Base-by-base conservation (phyloP, 2,329 filamentous ascomycete genomes). In the Aspergillus sp. region DNA sequence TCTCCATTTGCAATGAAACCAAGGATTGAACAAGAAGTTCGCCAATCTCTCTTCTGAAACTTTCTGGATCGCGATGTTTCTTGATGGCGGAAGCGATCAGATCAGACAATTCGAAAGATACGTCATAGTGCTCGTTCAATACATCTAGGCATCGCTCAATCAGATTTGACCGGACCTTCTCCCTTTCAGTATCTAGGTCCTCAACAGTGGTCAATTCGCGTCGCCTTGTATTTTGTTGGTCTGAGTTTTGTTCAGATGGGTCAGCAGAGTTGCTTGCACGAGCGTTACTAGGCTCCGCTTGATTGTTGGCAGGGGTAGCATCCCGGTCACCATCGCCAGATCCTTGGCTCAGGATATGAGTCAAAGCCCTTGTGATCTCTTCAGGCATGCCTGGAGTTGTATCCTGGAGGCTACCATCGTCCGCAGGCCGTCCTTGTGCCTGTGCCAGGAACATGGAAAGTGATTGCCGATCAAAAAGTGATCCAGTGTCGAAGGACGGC, bases 101-200 rank as follows among this genome's bases (percentile, higher is more conserved):
- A 67, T 97, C 93, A 0, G 92, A 86, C 47, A 99, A 81, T 69
- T 98, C 93, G 66, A 97, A 95, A 0, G 95, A 96, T 11, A 93
- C 87, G 64, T 90, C 87, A 13, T 93, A 88, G 66, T 98, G 93
- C 39, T 89, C 88, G 71, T 93, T 89, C 53, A 99, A 87, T 34
- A 98, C 87, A 67, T 97, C 93, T 20, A 99, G 80, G 63, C 90
- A 96, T 57, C 91, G 89, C 66, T 97, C 93, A 58, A 98, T 93
- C 54, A 98, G 77, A 56, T 90, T 88, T 19, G 85, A 81, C 40
- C 91, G 86, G 41, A 98, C 80, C n/a, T 81, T 83, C 4, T 83
- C 81, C 46, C 95, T 87, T 71, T 90, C 84, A 34, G 84, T 83
- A 61, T 96, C 90, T 6, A 99, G 80, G 63, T 92, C 89, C 57